phyloP scores from a whole-genome alignment of 2,329 filamentous ascomycete genomes.

The Basipetospora chlamydospora region DNA sequence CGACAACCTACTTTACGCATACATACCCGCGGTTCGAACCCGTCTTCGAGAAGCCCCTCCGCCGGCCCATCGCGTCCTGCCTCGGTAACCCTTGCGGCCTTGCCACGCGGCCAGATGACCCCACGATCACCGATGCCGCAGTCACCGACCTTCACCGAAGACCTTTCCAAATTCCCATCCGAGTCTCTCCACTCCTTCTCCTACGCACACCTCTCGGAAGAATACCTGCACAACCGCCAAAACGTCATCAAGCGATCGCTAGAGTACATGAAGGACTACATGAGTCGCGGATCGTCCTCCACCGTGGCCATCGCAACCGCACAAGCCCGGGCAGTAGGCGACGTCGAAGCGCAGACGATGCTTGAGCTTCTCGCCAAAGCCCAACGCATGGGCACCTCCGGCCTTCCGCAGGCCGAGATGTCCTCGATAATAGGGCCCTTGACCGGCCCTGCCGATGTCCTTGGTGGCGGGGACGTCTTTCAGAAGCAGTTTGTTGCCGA shows the following conservation, averaged over 20 bases:
- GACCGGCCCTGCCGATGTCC: constrained; percentile 63
- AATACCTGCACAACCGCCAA: constrained; percentile 79
- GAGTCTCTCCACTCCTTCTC: constrained; percentile 98
- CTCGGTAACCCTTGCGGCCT: constrained; percentile 55
- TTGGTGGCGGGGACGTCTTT: constrained; percentile 68
- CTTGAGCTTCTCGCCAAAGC: constrained; percentile 75
- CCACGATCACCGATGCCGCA: constrained; percentile 46
- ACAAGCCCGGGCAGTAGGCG: constrained; percentile 68
- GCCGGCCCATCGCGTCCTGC: constrained; percentile 48
- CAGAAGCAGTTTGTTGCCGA: constrained; percentile 53
- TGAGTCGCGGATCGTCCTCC: constrained; percentile 57
- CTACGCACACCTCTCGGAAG: constrained; percentile 89
- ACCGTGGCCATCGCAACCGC: constrained; percentile 68
- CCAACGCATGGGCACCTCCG: constrained; percentile 59
- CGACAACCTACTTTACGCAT: constrained; percentile 61
- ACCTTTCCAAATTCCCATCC: constrained; percentile 81
- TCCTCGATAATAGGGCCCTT: constrained; percentile 41
- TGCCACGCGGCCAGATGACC: constrained; percentile 34
- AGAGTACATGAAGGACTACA: constrained; percentile 89
- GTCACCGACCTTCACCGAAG: constrained; percentile 71
- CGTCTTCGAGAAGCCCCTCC: constrained; percentile 47
- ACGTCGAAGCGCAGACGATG: constrained; percentile 80
- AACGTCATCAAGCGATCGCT: constrained; percentile 86
- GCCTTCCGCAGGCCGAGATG: constrained; percentile 34
- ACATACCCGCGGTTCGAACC: constrained; percentile 50